Evolutionary conservation across 2,329 filamentous ascomycete genomes (phyloP).

Genomic region (Verticillium albo-atrum): DNA sequence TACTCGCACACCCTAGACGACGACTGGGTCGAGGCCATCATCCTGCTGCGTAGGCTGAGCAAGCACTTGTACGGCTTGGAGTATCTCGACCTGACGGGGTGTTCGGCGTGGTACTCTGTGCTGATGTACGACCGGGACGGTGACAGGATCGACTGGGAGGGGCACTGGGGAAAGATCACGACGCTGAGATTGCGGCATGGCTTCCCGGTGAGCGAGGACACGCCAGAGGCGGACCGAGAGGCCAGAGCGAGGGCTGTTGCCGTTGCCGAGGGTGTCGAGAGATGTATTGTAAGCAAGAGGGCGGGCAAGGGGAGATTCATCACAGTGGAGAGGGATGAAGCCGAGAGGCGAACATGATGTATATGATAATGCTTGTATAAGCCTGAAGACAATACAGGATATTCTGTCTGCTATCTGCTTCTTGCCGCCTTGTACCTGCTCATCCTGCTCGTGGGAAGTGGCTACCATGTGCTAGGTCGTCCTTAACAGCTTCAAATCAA

Average conservation of each 20-base stretch:
- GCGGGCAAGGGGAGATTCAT: conserved; percentile 45
- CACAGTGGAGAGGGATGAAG: conserved; percentile 38
- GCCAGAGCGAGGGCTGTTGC: conserved; percentile 29
- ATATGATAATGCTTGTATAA: not conserved
- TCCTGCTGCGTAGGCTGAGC: conserved; percentile 51
- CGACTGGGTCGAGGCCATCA: conserved; percentile 56
- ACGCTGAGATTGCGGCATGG: conserved; percentile 40
- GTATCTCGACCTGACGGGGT: conserved; percentile 58
- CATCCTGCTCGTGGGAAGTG: too few relatives aligned
- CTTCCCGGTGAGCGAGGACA: conserved; percentile 30
- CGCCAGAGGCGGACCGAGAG: conserved; percentile 24
- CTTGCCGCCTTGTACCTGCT: too few relatives aligned
- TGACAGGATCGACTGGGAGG: conserved; percentile 49
- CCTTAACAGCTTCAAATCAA: too few relatives aligned
- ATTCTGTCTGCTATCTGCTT: not conserved
- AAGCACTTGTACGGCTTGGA: conserved; percentile 52
- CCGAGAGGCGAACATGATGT: not conserved
- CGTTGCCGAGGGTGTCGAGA: conserved; percentile 39
- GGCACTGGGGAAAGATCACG: conserved; percentile 48
- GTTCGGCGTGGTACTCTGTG: conserved; percentile 48
- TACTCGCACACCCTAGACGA: conserved; percentile 55
- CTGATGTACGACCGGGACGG: conserved; percentile 36
- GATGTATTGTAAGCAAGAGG: conserved; percentile 38
- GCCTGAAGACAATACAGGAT: not conserved
- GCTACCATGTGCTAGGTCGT: too few relatives aligned